These are phyloP conservation scores for Henckelia pumila DNA, from an alignment of 257 asterid species.

Conservation along the genomic window DNA sequence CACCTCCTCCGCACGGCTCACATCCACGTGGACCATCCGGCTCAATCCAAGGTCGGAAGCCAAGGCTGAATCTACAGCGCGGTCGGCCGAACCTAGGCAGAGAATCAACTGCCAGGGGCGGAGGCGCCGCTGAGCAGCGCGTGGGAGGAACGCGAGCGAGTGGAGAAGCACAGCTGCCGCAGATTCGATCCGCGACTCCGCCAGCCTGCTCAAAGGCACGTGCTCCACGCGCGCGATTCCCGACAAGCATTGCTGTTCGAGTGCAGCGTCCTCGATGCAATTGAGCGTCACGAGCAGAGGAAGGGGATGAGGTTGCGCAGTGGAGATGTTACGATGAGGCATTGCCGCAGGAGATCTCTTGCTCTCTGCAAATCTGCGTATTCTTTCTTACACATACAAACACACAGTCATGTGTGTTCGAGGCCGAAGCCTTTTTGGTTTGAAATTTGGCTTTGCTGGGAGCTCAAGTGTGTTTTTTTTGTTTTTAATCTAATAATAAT, in stretches of 20 bases:
- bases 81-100: constrained; percentile 94
- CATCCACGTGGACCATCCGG: constrained; percentile 85
- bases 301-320: constrained; percentile 37
- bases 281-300: constrained; percentile 84
- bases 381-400: too few relatives aligned
- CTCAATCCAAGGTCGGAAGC: constrained; percentile 78
- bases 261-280: constrained; percentile 74
- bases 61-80: constrained; percentile 78
- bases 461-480: too few relatives aligned
- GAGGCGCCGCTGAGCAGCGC: constrained; percentile 97
- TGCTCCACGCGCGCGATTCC: constrained; percentile 78
- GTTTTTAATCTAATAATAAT: too few relatives aligned
- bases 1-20: constrained; percentile 89
- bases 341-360: constrained; percentile 49
- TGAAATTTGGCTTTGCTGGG: too few relatives aligned
- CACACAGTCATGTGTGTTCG: background rate
- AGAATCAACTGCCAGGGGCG: constrained; percentile 92
- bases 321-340: constrained; percentile 39
- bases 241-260: constrained; percentile 76
- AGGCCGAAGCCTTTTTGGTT: background rate
- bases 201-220: constrained; percentile 85
- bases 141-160: constrained; percentile 94
- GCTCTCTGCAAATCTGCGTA: background rate
- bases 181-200: constrained; percentile 83
- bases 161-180: constrained; percentile 88